phyloP scores from a whole-genome alignment of 495 filamentous ascomycete genomes.

The Hypoxylon trugodes region DNA sequence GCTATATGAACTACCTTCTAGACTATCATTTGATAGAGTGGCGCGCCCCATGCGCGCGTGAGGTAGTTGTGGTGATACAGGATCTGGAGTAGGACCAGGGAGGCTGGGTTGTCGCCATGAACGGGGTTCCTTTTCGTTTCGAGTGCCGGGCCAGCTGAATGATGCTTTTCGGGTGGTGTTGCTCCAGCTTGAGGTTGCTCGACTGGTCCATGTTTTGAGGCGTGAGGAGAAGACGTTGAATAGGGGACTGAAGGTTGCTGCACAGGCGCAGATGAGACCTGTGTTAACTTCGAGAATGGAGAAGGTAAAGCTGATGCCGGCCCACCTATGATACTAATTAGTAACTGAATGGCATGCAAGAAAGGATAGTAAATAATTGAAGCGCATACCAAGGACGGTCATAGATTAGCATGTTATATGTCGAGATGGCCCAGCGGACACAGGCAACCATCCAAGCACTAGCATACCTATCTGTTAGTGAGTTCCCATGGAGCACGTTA shows the following conservation, averaged over 20 bases:
- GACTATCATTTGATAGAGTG: slow-evolving; percentile 19
- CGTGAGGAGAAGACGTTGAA: slow-evolving; percentile 31
- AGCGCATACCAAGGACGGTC: slow-evolving; percentile 46
- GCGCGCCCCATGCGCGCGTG: background rate
- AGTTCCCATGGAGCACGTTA: background rate
- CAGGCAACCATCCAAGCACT: slow-evolving; percentile 51
- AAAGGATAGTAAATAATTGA: too few species aligned
- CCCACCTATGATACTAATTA: slow-evolving; percentile 28
- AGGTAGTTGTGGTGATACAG: slow-evolving; percentile 1
- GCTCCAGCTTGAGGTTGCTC: slow-evolving; percentile 22
- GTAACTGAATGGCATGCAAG: too few species aligned
- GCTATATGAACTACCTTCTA: slow-evolving; percentile 17
- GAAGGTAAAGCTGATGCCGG: slow-evolving; percentile 47
- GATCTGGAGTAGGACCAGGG: background rate
- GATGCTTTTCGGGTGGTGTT: slow-evolving; percentile 28
- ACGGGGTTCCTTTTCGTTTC: slow-evolving; percentile 18
- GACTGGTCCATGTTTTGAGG: slow-evolving; percentile 32
- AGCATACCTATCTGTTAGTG: background rate
- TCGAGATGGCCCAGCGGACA: slow-evolving; percentile 47
- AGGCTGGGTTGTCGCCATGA: slow-evolving; percentile 22
- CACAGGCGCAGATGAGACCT: slow-evolving; percentile 53
- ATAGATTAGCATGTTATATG: slow-evolving; percentile 43
- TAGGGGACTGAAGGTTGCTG: slow-evolving; percentile 46
- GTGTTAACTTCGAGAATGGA: slow-evolving; percentile 56
- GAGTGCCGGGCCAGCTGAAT: slow-evolving; percentile 13